phyloP scores from a whole-genome alignment of 2,329 filamentous ascomycete species.

The Biscogniauxia sp. region DNA sequence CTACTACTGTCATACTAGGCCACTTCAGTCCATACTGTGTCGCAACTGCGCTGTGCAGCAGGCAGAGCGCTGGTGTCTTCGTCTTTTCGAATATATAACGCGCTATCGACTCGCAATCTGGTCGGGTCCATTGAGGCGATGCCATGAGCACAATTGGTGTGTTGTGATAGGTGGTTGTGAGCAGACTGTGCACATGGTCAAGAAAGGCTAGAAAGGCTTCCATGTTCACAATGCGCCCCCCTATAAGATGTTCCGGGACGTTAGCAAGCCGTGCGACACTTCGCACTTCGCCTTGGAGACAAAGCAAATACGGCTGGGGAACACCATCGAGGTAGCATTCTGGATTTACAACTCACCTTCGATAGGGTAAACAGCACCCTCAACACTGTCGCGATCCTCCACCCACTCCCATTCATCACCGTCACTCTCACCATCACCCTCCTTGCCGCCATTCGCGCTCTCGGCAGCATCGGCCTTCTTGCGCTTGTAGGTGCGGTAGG shows the following conservation, averaged over 20 bases:
- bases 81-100: conserved; percentile 98
- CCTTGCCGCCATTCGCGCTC: conserved; percentile 40
- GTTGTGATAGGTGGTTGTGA: conserved; percentile 93
- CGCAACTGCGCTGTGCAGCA: conserved; percentile 86
- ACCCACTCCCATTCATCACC: conserved; percentile 71
- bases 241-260: conserved; percentile 24
- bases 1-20: conserved; percentile 79
- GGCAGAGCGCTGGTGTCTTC: conserved; percentile 85
- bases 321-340: background rate
- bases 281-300: background rate
- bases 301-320: no score
- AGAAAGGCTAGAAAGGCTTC: conserved; percentile 89
- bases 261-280: conserved; percentile 9
- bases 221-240: conserved; percentile 86
- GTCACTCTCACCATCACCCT: conserved; percentile 54
- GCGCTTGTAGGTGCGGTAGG: conserved; percentile 72
- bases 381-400: conserved; percentile 82
- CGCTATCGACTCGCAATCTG: conserved; percentile 82
- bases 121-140: conserved; percentile 85
- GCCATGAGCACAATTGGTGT: conserved; percentile 89
- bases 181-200: conserved; percentile 83
- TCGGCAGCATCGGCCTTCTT: conserved; percentile 41
- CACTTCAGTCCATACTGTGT: conserved; percentile 78
- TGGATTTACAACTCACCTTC: conserved; percentile 42
- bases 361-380: conserved; percentile 89